Conservation (phyloP, 116 monocot genomes). For the Zostera marina region DNA sequence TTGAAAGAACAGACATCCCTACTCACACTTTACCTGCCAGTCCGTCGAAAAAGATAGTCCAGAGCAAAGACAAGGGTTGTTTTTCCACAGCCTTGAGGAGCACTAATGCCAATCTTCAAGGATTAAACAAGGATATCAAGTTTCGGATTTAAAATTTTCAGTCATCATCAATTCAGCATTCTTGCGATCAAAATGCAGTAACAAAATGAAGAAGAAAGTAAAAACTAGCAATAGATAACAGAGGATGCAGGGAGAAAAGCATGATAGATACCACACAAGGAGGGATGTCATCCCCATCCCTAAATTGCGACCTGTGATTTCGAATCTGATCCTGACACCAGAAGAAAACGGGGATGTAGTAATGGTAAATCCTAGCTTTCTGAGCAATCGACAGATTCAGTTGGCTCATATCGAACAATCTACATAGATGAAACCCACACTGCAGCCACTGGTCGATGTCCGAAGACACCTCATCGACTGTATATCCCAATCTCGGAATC, state of each 20-base stretch:
- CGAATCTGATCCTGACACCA: conserved; percentile 82
- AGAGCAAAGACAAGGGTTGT: conserved; percentile 94
- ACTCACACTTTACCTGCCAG: conserved; percentile 41
- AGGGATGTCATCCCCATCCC: conserved; percentile 55
- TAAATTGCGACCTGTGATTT: conserved; percentile 31
- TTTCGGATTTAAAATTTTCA: not conserved
- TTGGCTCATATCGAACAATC: conserved; percentile 53
- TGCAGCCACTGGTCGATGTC: conserved; percentile 64
- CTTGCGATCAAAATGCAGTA: not conserved
- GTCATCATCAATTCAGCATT: not conserved
- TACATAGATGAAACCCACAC: conserved; percentile 39
- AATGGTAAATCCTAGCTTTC: conserved; percentile 89
- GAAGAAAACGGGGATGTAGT: conserved; percentile 77
- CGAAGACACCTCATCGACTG: conserved; percentile 40
- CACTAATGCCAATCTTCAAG: conserved; percentile 86
- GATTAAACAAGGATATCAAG: not conserved
- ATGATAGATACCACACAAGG: conserved; percentile 71
- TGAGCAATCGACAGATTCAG: conserved; percentile 36
- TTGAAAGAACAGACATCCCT: not conserved
- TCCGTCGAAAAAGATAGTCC: conserved; percentile 58
- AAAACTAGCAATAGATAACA: conserved; percentile 1
- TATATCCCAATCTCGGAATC: conserved; percentile 44
- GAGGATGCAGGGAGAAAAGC: not conserved
- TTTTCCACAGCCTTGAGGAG: conserved; percentile 98
- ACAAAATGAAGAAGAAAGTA: not conserved